Evolutionary conservation across 2,329 filamentous ascomycete species (phyloP).

Genomic region (Fusarium sp.): DNA sequence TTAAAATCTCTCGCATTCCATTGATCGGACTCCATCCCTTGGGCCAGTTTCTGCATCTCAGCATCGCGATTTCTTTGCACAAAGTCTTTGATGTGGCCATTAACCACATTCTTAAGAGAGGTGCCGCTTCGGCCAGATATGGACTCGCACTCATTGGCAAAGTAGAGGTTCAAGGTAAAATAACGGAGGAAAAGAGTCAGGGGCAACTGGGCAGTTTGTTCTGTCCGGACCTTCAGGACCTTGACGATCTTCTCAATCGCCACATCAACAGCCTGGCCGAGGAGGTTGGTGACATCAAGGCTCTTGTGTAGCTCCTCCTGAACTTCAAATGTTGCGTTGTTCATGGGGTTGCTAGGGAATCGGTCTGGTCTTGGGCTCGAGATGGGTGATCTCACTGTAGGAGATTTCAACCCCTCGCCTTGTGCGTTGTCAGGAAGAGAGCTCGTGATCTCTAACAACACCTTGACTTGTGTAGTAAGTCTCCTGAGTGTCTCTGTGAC

Average conservation of each 20-base stretch:
- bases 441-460: constrained; percentile 94
- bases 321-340: constrained; percentile 61
- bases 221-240: constrained; percentile 81
- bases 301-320: constrained; percentile 84
- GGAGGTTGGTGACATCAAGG: constrained; percentile 82
- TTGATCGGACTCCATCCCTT: constrained; percentile 83
- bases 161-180: constrained; percentile 85
- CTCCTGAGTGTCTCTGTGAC: constrained; percentile 90
- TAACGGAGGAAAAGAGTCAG: constrained; percentile 83
- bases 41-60: constrained; percentile 81
- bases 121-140: constrained; percentile 85
- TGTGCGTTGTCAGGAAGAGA: constrained; percentile 67
- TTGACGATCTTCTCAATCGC: constrained; percentile 84
- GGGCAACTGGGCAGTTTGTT: constrained; percentile 78
- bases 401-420: constrained; percentile 63
- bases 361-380: constrained; percentile 64
- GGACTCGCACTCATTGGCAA: constrained; percentile 89
- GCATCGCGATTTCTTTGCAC: constrained; percentile 79
- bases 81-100: constrained; percentile 86
- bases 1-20: constrained; percentile 85
- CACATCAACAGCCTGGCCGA: constrained; percentile 85
- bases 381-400: constrained; percentile 66
- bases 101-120: constrained; percentile 83
- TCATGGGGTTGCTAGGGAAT: constrained; percentile 40
- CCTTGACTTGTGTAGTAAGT: constrained; percentile 91